Evolutionary conservation across 768 basidiomycete species (phyloP), one percentile per base, ranked within the genome.

Genomic region (Asterophora parasitica): DNA sequence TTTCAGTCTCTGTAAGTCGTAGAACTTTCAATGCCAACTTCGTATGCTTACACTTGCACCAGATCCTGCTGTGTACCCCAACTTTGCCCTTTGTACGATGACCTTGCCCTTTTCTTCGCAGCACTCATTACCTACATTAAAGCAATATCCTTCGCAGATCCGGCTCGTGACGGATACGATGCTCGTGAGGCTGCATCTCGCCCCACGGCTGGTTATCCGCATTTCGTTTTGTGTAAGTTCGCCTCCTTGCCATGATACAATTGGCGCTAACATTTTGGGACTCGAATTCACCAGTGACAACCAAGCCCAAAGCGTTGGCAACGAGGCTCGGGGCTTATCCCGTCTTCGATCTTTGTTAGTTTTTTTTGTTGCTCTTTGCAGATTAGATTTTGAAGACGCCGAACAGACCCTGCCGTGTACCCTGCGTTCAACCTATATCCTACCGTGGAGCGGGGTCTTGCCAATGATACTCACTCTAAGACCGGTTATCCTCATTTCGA

Each of bases 351-450:
- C 47, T 53, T 37, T 49, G 52, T 53, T 9, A 44, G 17, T 44
- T 5, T 4, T 12, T 7, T 33, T 4, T 33, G 11, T 16, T 15
- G 1, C 7, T 35, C 23, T 20, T 4, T 36, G 27, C 16, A 15
- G 5, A 16, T 15, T 3, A n/a, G 11, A 9, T 16, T 26, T 17
- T 15, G 39, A 12, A 40, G n/a, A 20, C 26, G 30, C 17, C 23
- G 27, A 12, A 30, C 36, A 67, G 69, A 68, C 52, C 59, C 64
- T 19, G 34, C 57, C 20, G 48, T 61, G 33, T 73, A 73, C 53
- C 70, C 72, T 19, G 48, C 63, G 46, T 64, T 72, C 46, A 49
- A 66, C 44, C 60, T 72, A 44, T 75, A 72, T 56, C 67, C 70
- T 41, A 49, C 49, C 6, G 35, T 30, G 17, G 32, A 33, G 6